Evolutionary conservation across 1,284 basidiomycete species (phyloP), one percentile per base, ranked within the genome.

Genomic region (Irpex rosettiformis): DNA sequence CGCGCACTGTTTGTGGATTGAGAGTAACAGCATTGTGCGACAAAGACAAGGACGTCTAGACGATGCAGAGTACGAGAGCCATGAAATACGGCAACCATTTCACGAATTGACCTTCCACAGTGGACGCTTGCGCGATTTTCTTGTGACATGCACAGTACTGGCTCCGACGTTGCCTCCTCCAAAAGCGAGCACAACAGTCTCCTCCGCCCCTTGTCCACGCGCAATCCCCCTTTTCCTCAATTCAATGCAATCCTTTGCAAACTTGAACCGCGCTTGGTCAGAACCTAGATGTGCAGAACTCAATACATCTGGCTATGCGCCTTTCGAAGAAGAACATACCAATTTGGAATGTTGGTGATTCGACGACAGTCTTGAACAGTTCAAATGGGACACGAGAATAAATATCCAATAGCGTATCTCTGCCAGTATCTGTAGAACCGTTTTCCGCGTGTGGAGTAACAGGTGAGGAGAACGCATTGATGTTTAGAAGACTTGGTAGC

Each of bases 231-330:
- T 79, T 73, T 92, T 94, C 64, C 93, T 81, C 67, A 88, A 68
- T 64, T 92, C 89, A 68, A 94, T 89, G 8, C 86, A 90, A 63
- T 92, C 89, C 73, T 94, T 94, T 10, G 92, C 91, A 72, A 94
- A 95, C 67, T 88, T 89, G 76, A 94, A 95, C 54, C 93, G 86
- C 60, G 85, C 83, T 70, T 94, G 92, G 73, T 91, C 90, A 60
- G 89, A 84, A 47, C 88, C 90, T 89, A 66, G 51, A 1, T 27
- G n/a, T 25, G 43, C 10, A 33, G 22, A 4, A 45, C 25, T 10
- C 8, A 22, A 4, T 22, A 8, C 13, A 3, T 43, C 51, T 24
- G 18, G 7, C 28, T 16, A 16, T 30, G 47, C 28, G 33, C 55
- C 29, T 55, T 52, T 30, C 37, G 52, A 52, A 55, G 10, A 54